Conservation (phyloP, 1,284 basidiomycete genomes). For the Ceratobasidium theobromae region DNA sequence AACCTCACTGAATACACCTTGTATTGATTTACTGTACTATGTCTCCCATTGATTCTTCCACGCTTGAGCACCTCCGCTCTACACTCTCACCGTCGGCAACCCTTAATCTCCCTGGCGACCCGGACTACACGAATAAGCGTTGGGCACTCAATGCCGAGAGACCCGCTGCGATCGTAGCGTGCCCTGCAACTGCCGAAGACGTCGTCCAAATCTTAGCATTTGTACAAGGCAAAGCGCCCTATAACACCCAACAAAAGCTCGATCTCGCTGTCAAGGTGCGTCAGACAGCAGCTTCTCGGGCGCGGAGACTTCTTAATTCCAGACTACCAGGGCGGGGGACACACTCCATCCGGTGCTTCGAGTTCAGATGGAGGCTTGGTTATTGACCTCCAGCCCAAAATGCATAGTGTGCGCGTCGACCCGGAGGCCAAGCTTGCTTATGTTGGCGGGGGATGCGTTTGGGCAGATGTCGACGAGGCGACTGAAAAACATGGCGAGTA, state of each 20-base stretch:
- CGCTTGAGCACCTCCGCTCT: neutral
- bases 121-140: constrained; percentile 19
- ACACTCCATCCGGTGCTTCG: constrained; percentile 16
- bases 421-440: constrained; percentile 27
- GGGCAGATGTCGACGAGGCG: constrained; percentile 15
- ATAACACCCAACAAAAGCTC: neutral
- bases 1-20: neutral
- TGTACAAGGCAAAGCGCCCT: constrained; percentile 15
- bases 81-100: neutral
- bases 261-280: constrained; percentile 27
- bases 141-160: constrained; percentile 31
- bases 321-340: constrained; percentile 20
- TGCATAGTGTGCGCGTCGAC: constrained; percentile 32
- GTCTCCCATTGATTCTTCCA: constrained; percentile 8
- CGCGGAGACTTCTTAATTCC: neutral
- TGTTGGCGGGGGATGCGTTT: constrained; percentile 29
- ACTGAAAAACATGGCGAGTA: constrained; percentile 28
- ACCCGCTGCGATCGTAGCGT: constrained; percentile 4
- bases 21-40: neutral
- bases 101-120: constrained; percentile 17
- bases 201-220: constrained; percentile 22
- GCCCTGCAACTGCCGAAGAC: constrained; percentile 17
- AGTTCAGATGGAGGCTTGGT: constrained; percentile 32
- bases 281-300: neutral
- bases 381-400: constrained; percentile 33